Evolutionary conservation across 495 filamentous ascomycete species (phyloP).

Genomic region (Neurospora intermedia): DNA sequence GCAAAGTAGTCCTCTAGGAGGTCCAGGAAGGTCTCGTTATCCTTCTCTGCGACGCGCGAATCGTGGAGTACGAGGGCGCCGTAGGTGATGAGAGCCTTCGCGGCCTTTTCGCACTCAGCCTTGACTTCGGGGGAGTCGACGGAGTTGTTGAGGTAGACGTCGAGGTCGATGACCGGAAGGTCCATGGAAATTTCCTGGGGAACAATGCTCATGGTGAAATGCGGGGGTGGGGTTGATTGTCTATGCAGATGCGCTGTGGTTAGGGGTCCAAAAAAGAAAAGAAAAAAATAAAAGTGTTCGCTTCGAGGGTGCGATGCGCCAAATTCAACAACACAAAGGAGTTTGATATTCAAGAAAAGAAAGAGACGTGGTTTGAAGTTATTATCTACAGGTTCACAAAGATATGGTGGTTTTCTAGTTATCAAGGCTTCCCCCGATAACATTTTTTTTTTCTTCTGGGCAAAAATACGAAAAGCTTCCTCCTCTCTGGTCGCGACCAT

Average conservation of each 20-base stretch:
- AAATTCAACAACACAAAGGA: background rate
- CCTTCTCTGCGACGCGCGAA: conserved; percentile 37
- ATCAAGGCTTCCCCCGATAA: background rate
- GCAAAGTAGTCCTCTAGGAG: conserved; percentile 46
- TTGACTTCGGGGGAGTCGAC: conserved; percentile 26
- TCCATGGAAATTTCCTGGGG: conserved; percentile 31
- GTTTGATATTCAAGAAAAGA: background rate
- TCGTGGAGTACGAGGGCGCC: conserved; percentile 42
- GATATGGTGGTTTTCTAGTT: background rate
- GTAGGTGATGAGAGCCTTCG: conserved; percentile 36
- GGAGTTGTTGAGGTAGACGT: conserved; percentile 31
- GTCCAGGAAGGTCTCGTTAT: conserved; percentile 40
- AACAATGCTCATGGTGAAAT: background rate
- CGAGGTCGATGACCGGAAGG: conserved; percentile 42
- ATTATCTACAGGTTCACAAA: background rate
- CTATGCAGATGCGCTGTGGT: background rate
- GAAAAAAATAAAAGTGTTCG: background rate
- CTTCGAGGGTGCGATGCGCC: background rate
- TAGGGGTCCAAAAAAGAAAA: background rate
- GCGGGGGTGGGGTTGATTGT: conserved; percentile 1
- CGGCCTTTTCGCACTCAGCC: conserved; percentile 34
- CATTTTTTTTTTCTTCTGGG: background rate
- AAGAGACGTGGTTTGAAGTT: background rate
- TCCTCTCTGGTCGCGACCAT: background rate
- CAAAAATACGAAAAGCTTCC: background rate